Percentiles rank a stretch among this genome's conserved stretches.
phyloP scores from a whole-genome alignment of 75 land plant species.

The Pseudotsuga menziesii region DNA sequence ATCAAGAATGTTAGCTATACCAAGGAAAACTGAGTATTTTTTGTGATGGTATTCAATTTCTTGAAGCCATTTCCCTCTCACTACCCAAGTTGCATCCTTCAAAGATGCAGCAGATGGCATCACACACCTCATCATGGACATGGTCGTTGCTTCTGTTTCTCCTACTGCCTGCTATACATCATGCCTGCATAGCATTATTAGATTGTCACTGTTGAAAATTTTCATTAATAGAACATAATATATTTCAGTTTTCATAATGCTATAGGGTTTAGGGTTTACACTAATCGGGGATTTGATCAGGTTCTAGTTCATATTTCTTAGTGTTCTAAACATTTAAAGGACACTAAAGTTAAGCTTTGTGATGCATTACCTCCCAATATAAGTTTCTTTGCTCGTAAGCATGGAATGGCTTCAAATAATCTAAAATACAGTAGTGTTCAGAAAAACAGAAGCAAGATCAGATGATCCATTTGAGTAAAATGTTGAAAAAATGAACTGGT shows the following conservation, averaged over 20 bases:
- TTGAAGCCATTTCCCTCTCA: conserved; percentile 79
- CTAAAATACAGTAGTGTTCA: conserved; percentile 22
- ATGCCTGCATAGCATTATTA: conserved; percentile 11
- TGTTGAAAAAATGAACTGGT: not conserved
- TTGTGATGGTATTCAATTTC: conserved; percentile 61
- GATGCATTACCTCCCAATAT: conserved; percentile 76
- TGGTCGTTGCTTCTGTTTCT: conserved; percentile 85
- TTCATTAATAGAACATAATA: no score
- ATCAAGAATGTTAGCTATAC: conserved; percentile 57
- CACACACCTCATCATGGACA: conserved; percentile 74
- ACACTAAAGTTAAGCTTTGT: not conserved
- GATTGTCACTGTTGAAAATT: conserved; percentile 4
- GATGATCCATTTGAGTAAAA: not conserved
- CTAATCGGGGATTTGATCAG: not conserved
- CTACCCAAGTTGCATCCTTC: conserved; percentile 57
- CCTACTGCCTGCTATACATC: conserved; percentile 59
- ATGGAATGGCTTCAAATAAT: conserved; percentile 90
- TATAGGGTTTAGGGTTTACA: not conserved
- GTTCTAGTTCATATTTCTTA: not conserved
- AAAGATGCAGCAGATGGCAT: conserved; percentile 62
- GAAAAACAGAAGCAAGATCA: not conserved
- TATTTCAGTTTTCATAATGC: not conserved
- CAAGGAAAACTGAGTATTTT: conserved; percentile 45
- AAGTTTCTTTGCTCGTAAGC: conserved; percentile 88
- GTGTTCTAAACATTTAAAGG: not conserved